Percentiles rank a stretch among this genome's conserved stretches.
phyloP scores from a whole-genome alignment of 169 alveolate species.

The Cryptosporidium muris region DNA sequence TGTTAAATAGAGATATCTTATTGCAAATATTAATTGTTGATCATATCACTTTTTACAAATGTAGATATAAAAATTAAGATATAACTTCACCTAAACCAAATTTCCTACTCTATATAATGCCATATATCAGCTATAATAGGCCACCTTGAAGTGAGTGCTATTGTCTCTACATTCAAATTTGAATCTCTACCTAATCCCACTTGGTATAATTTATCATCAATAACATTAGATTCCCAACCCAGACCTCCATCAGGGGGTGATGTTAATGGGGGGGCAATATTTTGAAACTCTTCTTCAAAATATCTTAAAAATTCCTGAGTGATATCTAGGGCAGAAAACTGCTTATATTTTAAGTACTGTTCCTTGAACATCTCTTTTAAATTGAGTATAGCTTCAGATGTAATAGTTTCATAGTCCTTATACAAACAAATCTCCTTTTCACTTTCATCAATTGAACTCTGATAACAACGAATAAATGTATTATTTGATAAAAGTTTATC shows the following conservation, averaged over 20 bases:
- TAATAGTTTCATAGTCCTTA: constrained; percentile 5
- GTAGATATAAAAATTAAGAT: no score
- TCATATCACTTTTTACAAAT: no score
- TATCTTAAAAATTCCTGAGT: constrained; percentile 38
- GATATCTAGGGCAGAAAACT: constrained; percentile 1
- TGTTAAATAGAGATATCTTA: no score
- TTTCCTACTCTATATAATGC: no score
- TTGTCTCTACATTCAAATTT: constrained; percentile 9
- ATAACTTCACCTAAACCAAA: no score
- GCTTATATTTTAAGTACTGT: neutral
- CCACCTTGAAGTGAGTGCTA: constrained; percentile 31
- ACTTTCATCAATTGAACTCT: neutral
- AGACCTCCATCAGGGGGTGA: constrained; percentile 57
- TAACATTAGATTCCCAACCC: constrained; percentile 27
- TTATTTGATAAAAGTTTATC: neutral
- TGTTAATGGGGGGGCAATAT: constrained; percentile 1
- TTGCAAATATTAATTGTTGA: no score
- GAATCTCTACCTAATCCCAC: neutral
- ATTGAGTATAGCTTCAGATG: neutral
- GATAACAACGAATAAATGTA: no score
- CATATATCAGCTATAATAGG: constrained; percentile 55
- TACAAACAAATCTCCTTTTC: neutral
- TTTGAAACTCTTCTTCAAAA: constrained; percentile 10
- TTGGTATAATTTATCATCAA: neutral
- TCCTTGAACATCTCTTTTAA: neutral